These are phyloP conservation scores for Phaffomyces thermotolerans DNA, from an alignment of 805 yeast genomes.

Conservation along the genomic window DNA sequence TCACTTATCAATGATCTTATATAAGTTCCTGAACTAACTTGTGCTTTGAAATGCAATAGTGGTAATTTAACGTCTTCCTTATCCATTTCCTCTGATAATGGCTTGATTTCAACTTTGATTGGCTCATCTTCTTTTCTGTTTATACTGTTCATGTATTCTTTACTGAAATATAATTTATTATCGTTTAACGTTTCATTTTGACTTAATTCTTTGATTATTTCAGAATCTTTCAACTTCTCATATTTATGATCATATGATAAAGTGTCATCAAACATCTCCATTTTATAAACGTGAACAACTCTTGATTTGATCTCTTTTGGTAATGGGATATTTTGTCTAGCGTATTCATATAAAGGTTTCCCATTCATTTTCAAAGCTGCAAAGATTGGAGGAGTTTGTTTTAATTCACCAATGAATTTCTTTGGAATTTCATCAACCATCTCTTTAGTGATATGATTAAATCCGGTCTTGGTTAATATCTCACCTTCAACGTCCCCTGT, in stretches of 20 bases:
- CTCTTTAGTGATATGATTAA: conserved; percentile 49
- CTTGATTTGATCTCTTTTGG: conserved; percentile 81
- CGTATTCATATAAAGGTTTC: conserved; percentile 88
- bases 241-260: conserved; percentile 52
- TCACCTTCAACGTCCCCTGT: conserved; percentile 94
- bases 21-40: conserved; percentile 92
- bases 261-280: conserved; percentile 48
- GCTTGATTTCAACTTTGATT: conserved; percentile 32
- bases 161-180: conserved; percentile 53
- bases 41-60: conserved; percentile 60
- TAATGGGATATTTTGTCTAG: conserved; percentile 76
- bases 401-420: conserved; percentile 72
- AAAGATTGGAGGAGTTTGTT: conserved; percentile 91
- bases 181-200: conserved; percentile 46
- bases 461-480: conserved; percentile 50
- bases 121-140: conserved; percentile 27
- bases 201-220: conserved; percentile 28
- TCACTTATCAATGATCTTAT: conserved; percentile 88
- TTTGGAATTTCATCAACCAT: conserved; percentile 41
- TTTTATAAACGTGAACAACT: conserved; percentile 50
- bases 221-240: conserved; percentile 9
- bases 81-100: conserved; percentile 9
- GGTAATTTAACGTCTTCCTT: conserved; percentile 41
- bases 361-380: conserved; percentile 95
- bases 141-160: conserved; percentile 34